phyloP scores from a whole-genome alignment of 2,329 filamentous ascomycete species.

The Aspergillus sp. region DNA sequence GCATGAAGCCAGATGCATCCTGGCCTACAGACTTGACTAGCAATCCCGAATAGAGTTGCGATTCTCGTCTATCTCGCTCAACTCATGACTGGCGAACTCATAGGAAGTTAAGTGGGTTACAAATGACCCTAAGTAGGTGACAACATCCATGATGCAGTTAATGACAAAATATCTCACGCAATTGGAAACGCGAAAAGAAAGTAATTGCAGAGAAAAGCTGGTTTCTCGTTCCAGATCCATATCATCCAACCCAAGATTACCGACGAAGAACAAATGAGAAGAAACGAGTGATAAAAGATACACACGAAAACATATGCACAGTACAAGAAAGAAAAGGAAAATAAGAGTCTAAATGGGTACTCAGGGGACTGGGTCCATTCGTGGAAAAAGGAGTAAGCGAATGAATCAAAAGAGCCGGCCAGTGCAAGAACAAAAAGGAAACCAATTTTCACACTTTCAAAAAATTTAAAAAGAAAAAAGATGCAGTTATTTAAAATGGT shows the following conservation, averaged over 20 bases:
- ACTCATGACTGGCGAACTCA: too few species aligned
- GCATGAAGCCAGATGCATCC: too few species aligned
- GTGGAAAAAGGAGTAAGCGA: not conserved
- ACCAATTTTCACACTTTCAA: conserved; percentile 17
- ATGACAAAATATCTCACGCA: not conserved
- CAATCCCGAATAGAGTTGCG: too few species aligned
- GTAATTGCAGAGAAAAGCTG: conserved; percentile 1
- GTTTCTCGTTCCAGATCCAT: conserved; percentile 2
- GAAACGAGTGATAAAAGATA: not conserved
- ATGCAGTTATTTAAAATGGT: conserved; percentile 22
- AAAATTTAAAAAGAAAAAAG: conserved; percentile 20
- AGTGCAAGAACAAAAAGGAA: not conserved
- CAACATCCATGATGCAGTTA: conserved; percentile 15
- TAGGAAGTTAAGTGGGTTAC: too few species aligned
- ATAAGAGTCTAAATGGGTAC: not conserved
- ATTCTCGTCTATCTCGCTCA: too few species aligned
- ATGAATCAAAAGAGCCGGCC: not conserved
- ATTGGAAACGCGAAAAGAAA: conserved; percentile 1
- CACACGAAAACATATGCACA: conserved; percentile 4
- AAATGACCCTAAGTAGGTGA: conserved; percentile 3
- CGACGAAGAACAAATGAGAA: not conserved
- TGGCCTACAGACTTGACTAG: too few species aligned
- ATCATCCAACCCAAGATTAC: conserved; percentile 4
- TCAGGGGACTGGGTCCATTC: too few species aligned
- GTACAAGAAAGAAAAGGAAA: conserved; percentile 2